phyloP scores from a whole-genome alignment of 306 rosid species.

The Senna siamea region DNA sequence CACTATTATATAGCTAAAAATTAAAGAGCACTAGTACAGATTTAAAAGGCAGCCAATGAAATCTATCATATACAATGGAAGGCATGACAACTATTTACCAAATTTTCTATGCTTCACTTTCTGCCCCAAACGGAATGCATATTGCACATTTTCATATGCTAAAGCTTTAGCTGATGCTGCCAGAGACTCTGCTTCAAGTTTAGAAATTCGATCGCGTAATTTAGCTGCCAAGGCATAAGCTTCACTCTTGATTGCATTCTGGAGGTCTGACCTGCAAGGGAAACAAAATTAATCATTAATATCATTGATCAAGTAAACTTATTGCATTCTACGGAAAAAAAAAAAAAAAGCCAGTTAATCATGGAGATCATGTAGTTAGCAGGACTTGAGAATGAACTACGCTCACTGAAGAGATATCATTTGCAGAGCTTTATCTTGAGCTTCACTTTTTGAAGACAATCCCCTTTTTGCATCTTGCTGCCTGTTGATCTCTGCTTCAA shows the following conservation, averaged over 20 bases:
- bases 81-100: constrained; percentile 48
- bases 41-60: constrained; percentile 27
- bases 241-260: constrained; percentile 72
- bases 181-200: constrained; percentile 80
- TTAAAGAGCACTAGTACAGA: constrained; percentile 5
- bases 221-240: constrained; percentile 81
- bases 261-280: constrained; percentile 76
- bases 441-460: constrained; percentile 81
- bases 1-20: background rate
- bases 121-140: constrained; percentile 86
- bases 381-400: constrained; percentile 28
- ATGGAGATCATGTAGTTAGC: constrained; percentile 34
- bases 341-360: background rate
- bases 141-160: constrained; percentile 80
- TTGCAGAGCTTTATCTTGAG: constrained; percentile 83
- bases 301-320: constrained; percentile 17
- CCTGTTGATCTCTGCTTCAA: constrained; percentile 77
- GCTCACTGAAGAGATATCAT: constrained; percentile 72
- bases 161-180: constrained; percentile 85
- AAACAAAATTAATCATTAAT: constrained; percentile 28
- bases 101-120: constrained; percentile 76
- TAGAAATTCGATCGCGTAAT: constrained; percentile 74
- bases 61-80: constrained; percentile 24
- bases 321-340: background rate
- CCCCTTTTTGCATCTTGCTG: constrained; percentile 86